Conservation (phyloP, 768 basidiomycete species). For the Artomyces pyxidatus region DNA sequence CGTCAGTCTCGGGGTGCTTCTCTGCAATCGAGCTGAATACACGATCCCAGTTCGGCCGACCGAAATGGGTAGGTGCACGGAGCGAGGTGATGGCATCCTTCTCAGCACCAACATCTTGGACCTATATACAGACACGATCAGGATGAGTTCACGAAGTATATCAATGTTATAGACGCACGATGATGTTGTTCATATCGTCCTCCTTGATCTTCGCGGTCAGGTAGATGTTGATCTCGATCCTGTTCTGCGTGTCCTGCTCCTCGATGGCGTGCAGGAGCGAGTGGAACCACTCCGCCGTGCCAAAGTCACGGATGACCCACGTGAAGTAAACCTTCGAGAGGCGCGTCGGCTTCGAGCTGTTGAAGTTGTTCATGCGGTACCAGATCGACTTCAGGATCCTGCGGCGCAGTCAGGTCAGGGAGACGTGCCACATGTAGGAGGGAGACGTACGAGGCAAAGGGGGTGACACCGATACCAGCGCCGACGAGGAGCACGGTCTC, state of each 20-base stretch:
- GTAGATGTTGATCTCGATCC: constrained; percentile 92
- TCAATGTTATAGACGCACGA: constrained; percentile 52
- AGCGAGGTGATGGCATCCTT: constrained; percentile 87
- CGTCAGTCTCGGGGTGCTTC: constrained; percentile 83
- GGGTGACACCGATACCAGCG: constrained; percentile 94
- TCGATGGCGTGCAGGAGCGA: constrained; percentile 89
- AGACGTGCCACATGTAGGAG: constrained; percentile 2
- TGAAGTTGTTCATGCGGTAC: constrained; percentile 93
- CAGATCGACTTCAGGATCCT: constrained; percentile 87
- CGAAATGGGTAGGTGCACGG: constrained; percentile 88
- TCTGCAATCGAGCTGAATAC: constrained; percentile 66
- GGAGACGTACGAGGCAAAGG: constrained; percentile 81
- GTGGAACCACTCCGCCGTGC: constrained; percentile 89
- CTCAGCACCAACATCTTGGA: constrained; percentile 88
- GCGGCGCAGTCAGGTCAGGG: background rate
- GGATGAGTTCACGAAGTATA: no score
- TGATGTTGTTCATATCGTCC: constrained; percentile 90
- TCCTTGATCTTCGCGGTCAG: constrained; percentile 87
- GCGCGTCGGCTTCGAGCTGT: constrained; percentile 64
- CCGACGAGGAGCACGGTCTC: constrained; percentile 87
- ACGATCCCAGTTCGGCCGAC: constrained; percentile 80
- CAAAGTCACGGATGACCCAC: constrained; percentile 94
- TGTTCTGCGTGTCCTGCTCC: constrained; percentile 78
- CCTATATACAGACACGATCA: no score
- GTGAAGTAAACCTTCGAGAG: constrained; percentile 91